Base-by-base conservation (phyloP, 2,329 filamentous ascomycete species). In the Fusarium ambrosium region DNA sequence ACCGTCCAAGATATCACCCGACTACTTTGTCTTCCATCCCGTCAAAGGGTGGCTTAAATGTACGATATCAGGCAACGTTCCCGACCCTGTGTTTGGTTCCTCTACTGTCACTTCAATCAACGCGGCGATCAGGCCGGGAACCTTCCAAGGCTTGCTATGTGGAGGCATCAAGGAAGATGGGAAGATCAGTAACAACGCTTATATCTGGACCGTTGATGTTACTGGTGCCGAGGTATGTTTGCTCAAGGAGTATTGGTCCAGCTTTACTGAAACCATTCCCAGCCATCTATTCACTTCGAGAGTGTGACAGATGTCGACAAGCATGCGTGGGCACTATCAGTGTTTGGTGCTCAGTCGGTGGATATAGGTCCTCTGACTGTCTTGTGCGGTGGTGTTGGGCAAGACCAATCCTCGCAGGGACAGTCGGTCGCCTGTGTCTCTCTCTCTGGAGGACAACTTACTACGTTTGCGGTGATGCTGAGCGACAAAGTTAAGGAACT, bases 111-210 rank as follows among this genome's bases (percentile, higher is more conserved):
- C 81, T 32, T 79, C 78, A 4, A 64, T 66, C 13, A 67, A 69
- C 29, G 64, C 77, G 14, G 39, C 64, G 67, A 55, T 34, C 1
- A 70, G 73, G 48, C 77, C 83, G 27, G 70, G 81, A 51, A 79
- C 72, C 6, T 87, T 87, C 65, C 77, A 82, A 51, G 95, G 95
- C 1, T 81, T 96, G 2, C 76, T 97, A 2, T 85, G 90, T 20
- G 95, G 95, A 20, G 95, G 95, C 0, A 92, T 97, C 78, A 86
- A 87, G 24, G 83, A 84, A 43, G 87, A 92, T 79, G 94, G 93
- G 4, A 85, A 87, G 10, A 85, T 97, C 16, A 83, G 90, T 22
- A 84, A 88, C 48, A 89, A 92, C 67, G 85, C 92, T 16, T 92
- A 93, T 85, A 83, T 85, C 60, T 97, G 94, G 94, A 85, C 82